Evolutionary conservation across 2,329 filamentous ascomycete species (phyloP).

Genomic region (Cladosporium colombiae): DNA sequence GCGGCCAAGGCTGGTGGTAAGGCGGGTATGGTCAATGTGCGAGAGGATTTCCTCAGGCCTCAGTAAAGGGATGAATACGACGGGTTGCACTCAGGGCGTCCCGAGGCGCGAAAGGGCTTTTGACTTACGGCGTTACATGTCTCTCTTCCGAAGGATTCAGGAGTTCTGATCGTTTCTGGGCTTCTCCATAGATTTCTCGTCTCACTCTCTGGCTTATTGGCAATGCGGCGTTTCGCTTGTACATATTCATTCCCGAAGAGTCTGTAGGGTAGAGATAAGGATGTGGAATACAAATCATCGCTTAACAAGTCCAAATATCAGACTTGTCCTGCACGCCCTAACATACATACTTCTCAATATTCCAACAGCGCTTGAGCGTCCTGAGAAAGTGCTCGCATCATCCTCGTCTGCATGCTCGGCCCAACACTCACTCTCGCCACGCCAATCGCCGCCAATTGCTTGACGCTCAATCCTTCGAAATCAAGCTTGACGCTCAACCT

Average conservation of each 20-base stretch:
- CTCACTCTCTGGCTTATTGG: not conserved
- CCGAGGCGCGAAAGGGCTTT: not conserved
- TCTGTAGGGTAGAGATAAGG: not conserved
- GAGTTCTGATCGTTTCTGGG: not conserved
- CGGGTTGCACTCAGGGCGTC: not conserved
- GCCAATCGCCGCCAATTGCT: slow-evolving; percentile 44
- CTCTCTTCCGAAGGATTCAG: not conserved
- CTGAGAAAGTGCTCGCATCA: slow-evolving; percentile 8
- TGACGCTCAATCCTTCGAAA: slow-evolving; percentile 42
- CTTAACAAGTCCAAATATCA: not conserved
- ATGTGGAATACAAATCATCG: not conserved
- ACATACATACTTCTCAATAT: not conserved
- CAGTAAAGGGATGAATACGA: not conserved
- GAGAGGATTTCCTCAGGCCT: slow-evolving; percentile 46
- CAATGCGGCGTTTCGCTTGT: not conserved
- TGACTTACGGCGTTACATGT: not conserved
- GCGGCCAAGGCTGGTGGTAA: slow-evolving; percentile 60
- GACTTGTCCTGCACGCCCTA: not conserved
- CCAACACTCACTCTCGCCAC: slow-evolving; percentile 60
- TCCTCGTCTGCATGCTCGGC: slow-evolving; percentile 33
- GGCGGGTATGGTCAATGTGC: slow-evolving; percentile 79
- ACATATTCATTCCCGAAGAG: not conserved
- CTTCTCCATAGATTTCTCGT: not conserved
- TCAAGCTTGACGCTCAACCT: slow-evolving; percentile 52
- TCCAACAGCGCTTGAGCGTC: slow-evolving; percentile 9